A percentile compares a stretch with the other conserved stretches of the same genome.
Evolutionary conservation across 2,329 filamentous ascomycete genomes (phyloP).

Genomic region (Curvularia spicifera): DNA sequence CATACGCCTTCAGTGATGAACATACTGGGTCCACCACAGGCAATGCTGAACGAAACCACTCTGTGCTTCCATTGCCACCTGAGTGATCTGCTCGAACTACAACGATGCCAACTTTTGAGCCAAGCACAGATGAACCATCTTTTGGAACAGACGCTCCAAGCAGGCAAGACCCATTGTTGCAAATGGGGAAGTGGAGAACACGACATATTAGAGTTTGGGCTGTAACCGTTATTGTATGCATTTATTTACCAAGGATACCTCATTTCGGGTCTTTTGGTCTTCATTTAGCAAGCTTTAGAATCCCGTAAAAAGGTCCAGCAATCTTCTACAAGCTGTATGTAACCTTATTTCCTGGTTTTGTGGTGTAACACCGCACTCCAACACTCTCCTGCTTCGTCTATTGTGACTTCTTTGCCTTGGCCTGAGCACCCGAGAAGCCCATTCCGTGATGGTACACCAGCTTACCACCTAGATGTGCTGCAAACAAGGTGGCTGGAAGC

Average conservation of each 20-base stretch:
- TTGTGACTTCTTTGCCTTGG: slow-evolving; percentile 39
- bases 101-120: slow-evolving; percentile 19
- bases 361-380: background rate
- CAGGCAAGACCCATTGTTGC: slow-evolving; percentile 9
- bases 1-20: slow-evolving; percentile 5
- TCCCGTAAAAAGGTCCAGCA: background rate
- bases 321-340: background rate
- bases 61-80: slow-evolving; percentile 28
- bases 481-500: slow-evolving; percentile 46
- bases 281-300: background rate
- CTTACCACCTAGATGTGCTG: slow-evolving; percentile 53
- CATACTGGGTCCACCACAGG: background rate
- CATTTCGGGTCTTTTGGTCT: background rate
- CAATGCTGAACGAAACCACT: background rate
- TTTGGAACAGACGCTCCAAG: slow-evolving; percentile 15
- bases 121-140: slow-evolving; percentile 14
- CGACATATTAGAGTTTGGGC: slow-evolving; percentile 9
- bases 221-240: background rate
- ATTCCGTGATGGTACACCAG: slow-evolving; percentile 57
- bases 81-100: slow-evolving; percentile 22
- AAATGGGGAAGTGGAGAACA: background rate
- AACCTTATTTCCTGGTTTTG: background rate
- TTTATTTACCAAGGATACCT: background rate
- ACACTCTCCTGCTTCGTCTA: background rate
- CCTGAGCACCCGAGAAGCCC: slow-evolving; percentile 45